These are phyloP conservation scores for Ogataea haglerorum DNA, from an alignment of 805 yeast genomes.

Conservation along the genomic window DNA sequence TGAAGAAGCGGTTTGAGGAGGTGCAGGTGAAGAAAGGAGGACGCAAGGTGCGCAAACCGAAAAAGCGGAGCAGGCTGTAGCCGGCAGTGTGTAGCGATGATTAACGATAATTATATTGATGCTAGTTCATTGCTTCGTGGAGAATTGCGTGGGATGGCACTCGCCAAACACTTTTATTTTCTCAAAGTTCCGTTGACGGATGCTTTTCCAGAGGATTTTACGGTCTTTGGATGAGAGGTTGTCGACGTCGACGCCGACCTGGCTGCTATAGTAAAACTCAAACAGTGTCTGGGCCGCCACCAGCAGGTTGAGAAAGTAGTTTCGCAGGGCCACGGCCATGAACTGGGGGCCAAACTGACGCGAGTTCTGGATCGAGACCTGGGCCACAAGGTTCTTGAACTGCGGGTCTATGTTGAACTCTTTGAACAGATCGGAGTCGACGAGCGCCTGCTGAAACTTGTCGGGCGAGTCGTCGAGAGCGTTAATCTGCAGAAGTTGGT, in stretches of 20 bases:
- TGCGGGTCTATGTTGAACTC: constrained; percentile 45
- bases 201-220: constrained; percentile 45
- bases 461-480: constrained; percentile 11
- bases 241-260: constrained; percentile 20
- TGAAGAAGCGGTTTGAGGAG: constrained; percentile 78
- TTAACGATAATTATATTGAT: not conserved
- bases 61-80: constrained; percentile 1
- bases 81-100: not conserved
- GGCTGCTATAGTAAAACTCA: constrained; percentile 40
- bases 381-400: constrained; percentile 47
- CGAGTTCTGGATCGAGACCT: constrained; percentile 46
- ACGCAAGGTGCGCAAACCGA: constrained; percentile 56
- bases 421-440: constrained; percentile 41
- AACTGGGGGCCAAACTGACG: constrained; percentile 37
- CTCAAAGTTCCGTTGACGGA: constrained; percentile 48
- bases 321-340: constrained; percentile 45
- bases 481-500: constrained; percentile 3
- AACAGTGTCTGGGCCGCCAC: constrained; percentile 54
- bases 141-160: not conserved
- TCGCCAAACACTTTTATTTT: constrained; percentile 37
- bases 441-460: constrained; percentile 36
- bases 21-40: constrained; percentile 73
- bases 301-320: constrained; percentile 49
- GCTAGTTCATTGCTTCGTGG: not conserved
- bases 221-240: constrained; percentile 41